Base-by-base conservation (phyloP, 2,329 filamentous ascomycete species). In the Coccinonectria pachysandricola region DNA sequence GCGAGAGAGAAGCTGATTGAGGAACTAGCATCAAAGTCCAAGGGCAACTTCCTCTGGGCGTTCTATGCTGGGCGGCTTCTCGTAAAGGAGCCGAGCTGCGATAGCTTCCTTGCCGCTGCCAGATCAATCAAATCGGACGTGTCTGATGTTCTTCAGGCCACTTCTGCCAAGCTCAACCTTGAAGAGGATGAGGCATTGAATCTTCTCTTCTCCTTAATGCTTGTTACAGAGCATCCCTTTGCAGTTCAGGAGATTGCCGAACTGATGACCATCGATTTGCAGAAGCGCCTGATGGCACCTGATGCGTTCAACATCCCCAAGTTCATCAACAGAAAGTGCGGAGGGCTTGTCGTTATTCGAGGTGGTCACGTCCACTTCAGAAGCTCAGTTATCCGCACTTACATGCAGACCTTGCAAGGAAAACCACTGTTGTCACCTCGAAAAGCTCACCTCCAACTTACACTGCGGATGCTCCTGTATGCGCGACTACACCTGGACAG, bases 11-110 rank as follows among this genome's bases (percentile, higher is more conserved):
- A 53, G 15, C 23, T 54, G 3, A 21, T 58, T 7, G 38, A 43
- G 1, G 42, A 45, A 6, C 34, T 60, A 3, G 39, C 49, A 2
- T 33, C 37, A 14, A 52, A 53, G 30, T 42, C 56, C 12, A 50
- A 48, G 26, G 49, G 52, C 1, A 55, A 43, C 10, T 59, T 59
- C 30, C 41, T 59, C 4, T 59, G 53, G 45, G 54, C 52, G 2
- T 57, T 54, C 22, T 43, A 56, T 5, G 46, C 44, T 1, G 36
- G 47, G 2, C 42, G 45, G 6, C 35, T 52, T 1, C 31, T 60
- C 28, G 11, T 48, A 10, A 43, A 46, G 19, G 43, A 49, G 14
- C 14, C 13, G 3, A 28, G 39, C n/a, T 27, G 30, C 6, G 34
- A 43, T 6, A 12, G 11, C 0, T 37, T 43, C 20, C 17, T 32